These are phyloP conservation scores for Raphidocelis subcapitata DNA, from an alignment of 139 green algal genomes.

Conservation along the genomic window DNA sequence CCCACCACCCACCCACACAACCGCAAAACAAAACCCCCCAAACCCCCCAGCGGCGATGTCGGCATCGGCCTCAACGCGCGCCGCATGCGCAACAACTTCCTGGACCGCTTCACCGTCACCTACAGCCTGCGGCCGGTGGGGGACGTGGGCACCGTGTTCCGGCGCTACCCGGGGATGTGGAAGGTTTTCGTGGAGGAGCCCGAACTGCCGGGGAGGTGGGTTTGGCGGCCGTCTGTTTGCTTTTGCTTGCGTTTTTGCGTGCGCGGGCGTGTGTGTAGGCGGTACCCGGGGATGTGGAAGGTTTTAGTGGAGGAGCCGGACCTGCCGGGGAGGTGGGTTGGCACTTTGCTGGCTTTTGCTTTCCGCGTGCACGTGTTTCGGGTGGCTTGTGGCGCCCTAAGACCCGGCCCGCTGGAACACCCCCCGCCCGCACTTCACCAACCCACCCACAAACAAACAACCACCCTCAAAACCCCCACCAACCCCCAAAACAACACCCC, in stretches of 20 bases:
- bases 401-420: neutral
- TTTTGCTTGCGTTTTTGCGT: neutral
- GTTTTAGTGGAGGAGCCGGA: slow-evolving; percentile 64
- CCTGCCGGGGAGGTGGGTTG: slow-evolving; percentile 38
- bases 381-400: too few relatives aligned
- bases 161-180: slow-evolving; percentile 82
- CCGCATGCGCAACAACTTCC: slow-evolving; percentile 75
- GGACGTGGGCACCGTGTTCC: slow-evolving; percentile 70
- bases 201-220: slow-evolving; percentile 39
- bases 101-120: slow-evolving; percentile 75
- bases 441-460: too few relatives aligned
- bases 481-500: too few relatives aligned
- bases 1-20: slow-evolving; percentile 70
- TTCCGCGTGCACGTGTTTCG: too few relatives aligned
- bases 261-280: too few relatives aligned
- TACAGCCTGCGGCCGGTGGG: slow-evolving; percentile 89
- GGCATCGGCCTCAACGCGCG: slow-evolving; percentile 92
- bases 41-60: slow-evolving; percentile 79
- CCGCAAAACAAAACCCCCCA: neutral
- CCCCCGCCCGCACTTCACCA: too few relatives aligned
- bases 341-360: too few relatives aligned
- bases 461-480: too few relatives aligned
- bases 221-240: neutral
- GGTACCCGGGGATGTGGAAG: too few relatives aligned
- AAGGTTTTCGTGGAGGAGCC: slow-evolving; percentile 67